Percentiles rank a stretch among this genome's conserved stretches.
Conservation (phyloP, 768 basidiomycete species). For the Leccinellum albellum region DNA sequence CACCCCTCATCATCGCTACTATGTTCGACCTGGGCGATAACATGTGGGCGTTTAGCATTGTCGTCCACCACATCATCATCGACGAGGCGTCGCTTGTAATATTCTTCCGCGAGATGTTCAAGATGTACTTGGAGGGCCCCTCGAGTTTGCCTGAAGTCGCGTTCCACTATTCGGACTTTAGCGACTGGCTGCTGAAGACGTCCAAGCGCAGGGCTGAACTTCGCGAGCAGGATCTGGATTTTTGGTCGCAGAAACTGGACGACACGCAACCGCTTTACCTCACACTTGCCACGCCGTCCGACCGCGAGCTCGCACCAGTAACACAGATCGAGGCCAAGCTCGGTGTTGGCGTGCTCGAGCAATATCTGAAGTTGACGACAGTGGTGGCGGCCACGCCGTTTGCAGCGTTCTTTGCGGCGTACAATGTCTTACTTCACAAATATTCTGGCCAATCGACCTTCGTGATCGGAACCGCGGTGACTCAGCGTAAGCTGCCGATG, state of each 20-base stretch:
- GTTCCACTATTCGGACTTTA: conserved; percentile 21
- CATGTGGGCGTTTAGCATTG: conserved; percentile 27
- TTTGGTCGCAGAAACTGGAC: conserved; percentile 22
- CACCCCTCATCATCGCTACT: conserved; percentile 23
- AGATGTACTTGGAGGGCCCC: conserved; percentile 24
- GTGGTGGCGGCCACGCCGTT: conserved; percentile 21
- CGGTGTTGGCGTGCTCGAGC: conserved; percentile 13
- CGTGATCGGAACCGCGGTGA: conserved; percentile 29
- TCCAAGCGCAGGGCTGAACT: conserved; percentile 25
- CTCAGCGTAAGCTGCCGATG: conserved; percentile 28
- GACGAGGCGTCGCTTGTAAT: conserved; percentile 29
- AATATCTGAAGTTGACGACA: conserved; percentile 20
- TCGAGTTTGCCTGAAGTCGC: conserved; percentile 21
- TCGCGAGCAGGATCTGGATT: conserved; percentile 23
- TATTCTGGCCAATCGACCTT: conserved; percentile 29
- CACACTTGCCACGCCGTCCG: conserved; percentile 26
- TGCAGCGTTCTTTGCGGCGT: conserved; percentile 31
- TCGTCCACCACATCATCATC: conserved; percentile 31
- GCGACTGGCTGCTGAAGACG: conserved; percentile 26
- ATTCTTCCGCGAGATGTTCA: conserved; percentile 31
- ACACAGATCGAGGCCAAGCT: conserved; percentile 28
- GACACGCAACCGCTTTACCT: conserved; percentile 17
- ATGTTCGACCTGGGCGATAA: conserved; percentile 23
- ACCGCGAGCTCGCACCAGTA: conserved; percentile 23
- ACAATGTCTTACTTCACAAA: conserved; percentile 31